Percentiles rank a stretch among this genome's conserved stretches.
phyloP scores from a whole-genome alignment of 1,284 basidiomycete species.

The Laetiporus sulphureus region DNA sequence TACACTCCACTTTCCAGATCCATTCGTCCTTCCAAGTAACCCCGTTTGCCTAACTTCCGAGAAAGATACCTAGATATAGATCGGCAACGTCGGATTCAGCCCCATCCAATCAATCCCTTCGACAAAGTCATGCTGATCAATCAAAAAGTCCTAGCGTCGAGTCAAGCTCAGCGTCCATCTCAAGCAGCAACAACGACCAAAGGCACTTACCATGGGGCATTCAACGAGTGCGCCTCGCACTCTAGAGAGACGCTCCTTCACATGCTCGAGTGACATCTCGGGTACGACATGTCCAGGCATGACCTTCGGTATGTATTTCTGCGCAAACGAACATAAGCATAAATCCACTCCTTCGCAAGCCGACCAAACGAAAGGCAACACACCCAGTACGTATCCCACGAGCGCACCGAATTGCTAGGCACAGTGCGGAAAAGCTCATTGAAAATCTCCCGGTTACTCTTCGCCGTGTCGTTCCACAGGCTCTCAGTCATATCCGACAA shows the following conservation, averaged over 20 bases:
- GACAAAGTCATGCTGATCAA: constrained; percentile 70
- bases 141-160: constrained; percentile 66
- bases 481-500: constrained; percentile 53
- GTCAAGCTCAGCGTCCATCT: background rate
- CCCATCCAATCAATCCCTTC: constrained; percentile 66
- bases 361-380: constrained; percentile 22
- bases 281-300: constrained; percentile 80
- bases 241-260: constrained; percentile 68
- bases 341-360: constrained; percentile 4
- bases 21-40: background rate
- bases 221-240: constrained; percentile 75
- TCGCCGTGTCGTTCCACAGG: constrained; percentile 71
- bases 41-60: background rate
- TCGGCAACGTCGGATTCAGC: constrained; percentile 68
- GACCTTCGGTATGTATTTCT: constrained; percentile 64
- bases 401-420: constrained; percentile 74
- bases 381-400: constrained; percentile 76
- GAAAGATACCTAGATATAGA: constrained; percentile 59
- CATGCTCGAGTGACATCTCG: constrained; percentile 51
- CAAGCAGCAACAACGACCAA: background rate
- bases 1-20: no score
- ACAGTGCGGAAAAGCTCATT: constrained; percentile 79
- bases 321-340: constrained; percentile 4
- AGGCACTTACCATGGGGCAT: constrained; percentile 54
- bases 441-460: constrained; percentile 75